These are phyloP conservation scores for Podila horticola DNA, from an alignment of 192 early-diverging fungal species.

Conservation along the genomic window DNA sequence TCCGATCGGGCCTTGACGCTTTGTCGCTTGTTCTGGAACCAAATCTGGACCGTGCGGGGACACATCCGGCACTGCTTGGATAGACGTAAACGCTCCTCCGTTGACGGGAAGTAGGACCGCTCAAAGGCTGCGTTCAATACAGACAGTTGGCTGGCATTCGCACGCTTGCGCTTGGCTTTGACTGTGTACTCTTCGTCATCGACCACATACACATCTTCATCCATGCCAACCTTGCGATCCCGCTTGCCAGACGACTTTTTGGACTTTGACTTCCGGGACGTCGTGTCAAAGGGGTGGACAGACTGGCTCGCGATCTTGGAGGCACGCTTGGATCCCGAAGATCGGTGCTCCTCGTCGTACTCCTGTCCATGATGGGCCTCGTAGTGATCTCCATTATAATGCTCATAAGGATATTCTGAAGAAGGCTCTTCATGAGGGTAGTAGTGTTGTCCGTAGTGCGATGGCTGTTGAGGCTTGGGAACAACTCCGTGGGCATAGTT, in stretches of 20 bases:
- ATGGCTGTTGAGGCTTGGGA: conserved; percentile 15
- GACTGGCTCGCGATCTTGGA: conserved; percentile 15
- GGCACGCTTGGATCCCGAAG: conserved; percentile 20
- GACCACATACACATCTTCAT: conserved; percentile 44
- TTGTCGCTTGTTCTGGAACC: conserved; percentile 98
- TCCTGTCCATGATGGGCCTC: conserved; percentile 1
- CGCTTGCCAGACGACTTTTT: conserved; percentile 39
- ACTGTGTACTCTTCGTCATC: conserved; percentile 52
- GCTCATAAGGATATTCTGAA: not conserved
- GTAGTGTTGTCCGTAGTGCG: not conserved
- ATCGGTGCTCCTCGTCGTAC: conserved; percentile 10
- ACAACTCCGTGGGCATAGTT: conserved; percentile 44
- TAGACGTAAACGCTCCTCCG: conserved; percentile 79
- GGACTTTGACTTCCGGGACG: conserved; percentile 19
- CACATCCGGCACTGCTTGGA: conserved; percentile 88
- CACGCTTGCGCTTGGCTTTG: conserved; percentile 84
- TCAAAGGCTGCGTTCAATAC: conserved; percentile 85
- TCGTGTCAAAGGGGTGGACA: conserved; percentile 46
- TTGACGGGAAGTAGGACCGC: conserved; percentile 84
- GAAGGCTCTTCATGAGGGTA: not conserved
- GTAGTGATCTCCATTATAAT: conserved; percentile 15
- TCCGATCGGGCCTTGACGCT: conserved; percentile 49
- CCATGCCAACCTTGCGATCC: conserved; percentile 33
- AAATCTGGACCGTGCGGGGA: conserved; percentile 93
- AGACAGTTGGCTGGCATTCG: conserved; percentile 80